Evolutionary conservation across 495 filamentous ascomycete genomes (phyloP), one percentile per base, ranked within the genome.

Genomic region (Neurospora discreta): DNA sequence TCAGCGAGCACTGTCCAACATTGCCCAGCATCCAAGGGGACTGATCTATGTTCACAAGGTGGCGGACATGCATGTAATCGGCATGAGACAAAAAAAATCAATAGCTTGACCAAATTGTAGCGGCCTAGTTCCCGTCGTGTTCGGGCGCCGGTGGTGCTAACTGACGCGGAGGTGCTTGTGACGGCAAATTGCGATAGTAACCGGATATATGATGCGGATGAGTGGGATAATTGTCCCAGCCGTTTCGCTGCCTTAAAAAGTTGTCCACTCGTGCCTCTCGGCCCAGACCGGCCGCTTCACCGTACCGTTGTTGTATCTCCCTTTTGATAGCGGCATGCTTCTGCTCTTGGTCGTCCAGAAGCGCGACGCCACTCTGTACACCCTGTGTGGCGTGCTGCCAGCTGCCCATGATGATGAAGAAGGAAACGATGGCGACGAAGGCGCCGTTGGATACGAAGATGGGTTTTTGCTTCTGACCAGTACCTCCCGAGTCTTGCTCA

Each of bases 241-340:
- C 68, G 68, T 95, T 90, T 72, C 92, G 85, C 43, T 90, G 86
- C 75, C 87, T 84, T 26, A 96, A 75, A 76, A 97, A 97, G n/a
- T 78, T 85, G 73, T 92, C 82, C 41, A 97, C 87, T 69, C 91
- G 86, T 73, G 88, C 89, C 65, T 92, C 86, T 44, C 84, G 86
- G 70, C 80, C 83, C 72, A 85, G 83, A 39, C 81, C 78, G 3
- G 81, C 80, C 68, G 85, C 82, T 46, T 85, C 81, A 65, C 81
- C 83, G 73, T 88, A 84, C n/a, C 87, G 84, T 46, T 83, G 82
- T 20, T 77, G 84, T 75, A 97, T 77, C 40, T 90, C 87, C 68
- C 87, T 84, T 75, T 85, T 87, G 52, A 91, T 88, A 72, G 88
- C 83, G 42, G 84, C 84, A 74, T 92, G 90, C 38, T 89, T 76